Evolutionary conservation across 2,329 filamentous ascomycete species (phyloP), one percentile per base, ranked within the genome.

Genomic region (Hypomyces perniciosus): DNA sequence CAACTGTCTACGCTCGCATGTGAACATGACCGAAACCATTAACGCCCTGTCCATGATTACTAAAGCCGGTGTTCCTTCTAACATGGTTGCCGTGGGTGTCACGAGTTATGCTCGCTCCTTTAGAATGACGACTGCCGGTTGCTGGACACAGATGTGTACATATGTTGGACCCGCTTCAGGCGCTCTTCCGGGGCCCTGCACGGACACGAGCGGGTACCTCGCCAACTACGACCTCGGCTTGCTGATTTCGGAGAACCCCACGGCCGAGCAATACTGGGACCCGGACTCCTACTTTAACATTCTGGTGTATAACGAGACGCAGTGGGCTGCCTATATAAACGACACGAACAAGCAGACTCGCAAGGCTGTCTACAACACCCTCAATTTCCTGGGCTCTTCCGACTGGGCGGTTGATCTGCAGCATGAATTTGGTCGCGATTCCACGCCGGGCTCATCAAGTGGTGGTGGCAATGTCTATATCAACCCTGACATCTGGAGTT

Each of bases 21-120:
- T 71, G 44, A 72, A 72, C 48, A 33, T 59, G 8, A 71, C 61
- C 1, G 68, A 73, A 48, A 69, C 66, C 0, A 45, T 51, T 0
- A 55, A 57, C 10, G 53, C 69, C n/a, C 47, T 50, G 6, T 35
- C 41, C 5, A 50, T 50, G 47, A 60, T 68, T 27, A 68, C 66
- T 5, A 68, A 67, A 41, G 66, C 66, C 0, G 65, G 65, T 2
- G 64, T 67, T 0, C 54, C 59, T 0, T 60, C 64, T 0, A 54
- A 59, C 27, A 69, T 65, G 53, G 39, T 70, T 3, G 46, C 64
- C 1, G 61, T 70, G 0, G 67, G 67, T 0, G 54, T 69, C 1
- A 48, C 58, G 4, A 64, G 60, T 46, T 70, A 68, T 31, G 66
- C 64, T 0, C 54, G 67, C 2, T 58, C 57, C 2, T 71, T 70